These are phyloP conservation scores for Stachybotrys chartarum DNA, from an alignment of 2,329 filamentous ascomycete genomes.

Conservation along the genomic window DNA sequence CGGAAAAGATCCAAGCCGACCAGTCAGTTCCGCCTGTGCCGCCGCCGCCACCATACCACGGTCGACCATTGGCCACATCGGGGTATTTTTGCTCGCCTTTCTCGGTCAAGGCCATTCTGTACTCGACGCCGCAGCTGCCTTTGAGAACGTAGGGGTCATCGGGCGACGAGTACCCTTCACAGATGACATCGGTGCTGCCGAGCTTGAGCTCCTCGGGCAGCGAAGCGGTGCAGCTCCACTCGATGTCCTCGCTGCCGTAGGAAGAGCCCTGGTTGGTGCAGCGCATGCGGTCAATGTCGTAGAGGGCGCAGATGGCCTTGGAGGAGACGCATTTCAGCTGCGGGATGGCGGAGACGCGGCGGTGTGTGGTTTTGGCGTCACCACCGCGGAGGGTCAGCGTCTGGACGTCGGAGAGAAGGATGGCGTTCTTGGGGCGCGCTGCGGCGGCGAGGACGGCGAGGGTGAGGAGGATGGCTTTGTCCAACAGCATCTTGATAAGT, in stretches of 20 bases:
- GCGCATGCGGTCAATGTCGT: constrained; percentile 74
- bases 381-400: constrained; percentile 68
- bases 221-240: constrained; percentile 77
- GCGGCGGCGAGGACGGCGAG: constrained; percentile 17
- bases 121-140: constrained; percentile 90
- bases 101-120: constrained; percentile 70
- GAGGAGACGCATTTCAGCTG: constrained; percentile 72
- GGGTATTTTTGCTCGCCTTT: constrained; percentile 68
- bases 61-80: constrained; percentile 33
- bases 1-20: constrained; percentile 45
- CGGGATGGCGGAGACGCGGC: constrained; percentile 68
- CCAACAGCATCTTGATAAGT: constrained; percentile 17
- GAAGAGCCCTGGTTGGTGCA: constrained; percentile 80
- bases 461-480: constrained; percentile 12
- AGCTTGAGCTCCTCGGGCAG: constrained; percentile 60
- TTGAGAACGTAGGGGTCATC: constrained; percentile 84
- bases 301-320: constrained; percentile 56
- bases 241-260: constrained; percentile 73
- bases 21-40: constrained; percentile 20
- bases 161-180: constrained; percentile 73
- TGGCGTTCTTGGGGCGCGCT: constrained; percentile 38
- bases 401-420: constrained; percentile 58
- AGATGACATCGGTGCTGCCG: constrained; percentile 81
- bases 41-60: constrained; percentile 23
- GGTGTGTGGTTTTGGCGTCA: constrained; percentile 59